Evolutionary conservation across 2,329 filamentous ascomycete genomes (phyloP).

Genomic region (Lojkania enalia): DNA sequence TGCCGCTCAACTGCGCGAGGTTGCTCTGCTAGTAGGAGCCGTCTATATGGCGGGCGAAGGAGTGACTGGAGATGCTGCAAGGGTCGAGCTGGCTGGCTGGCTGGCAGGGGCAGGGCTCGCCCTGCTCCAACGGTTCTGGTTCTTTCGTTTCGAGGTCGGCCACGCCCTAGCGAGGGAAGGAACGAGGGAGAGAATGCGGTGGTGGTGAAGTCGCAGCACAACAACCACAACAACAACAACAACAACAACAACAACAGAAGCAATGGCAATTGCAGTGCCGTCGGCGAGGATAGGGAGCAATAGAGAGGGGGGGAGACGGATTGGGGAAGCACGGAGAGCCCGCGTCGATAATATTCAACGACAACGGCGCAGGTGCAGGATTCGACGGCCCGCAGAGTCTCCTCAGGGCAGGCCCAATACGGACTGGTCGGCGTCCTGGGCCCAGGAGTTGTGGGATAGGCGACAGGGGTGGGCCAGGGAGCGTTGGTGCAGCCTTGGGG

Average conservation of each 20-base stretch:
- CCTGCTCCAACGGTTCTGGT: conserved; percentile 32
- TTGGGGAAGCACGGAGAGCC: conserved; percentile 5
- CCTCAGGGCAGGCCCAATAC: conserved; percentile 8
- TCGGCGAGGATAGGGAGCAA: conserved; percentile 4
- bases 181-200: conserved; percentile 10
- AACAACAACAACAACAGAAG: background rate
- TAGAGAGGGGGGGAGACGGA: conserved; percentile 1
- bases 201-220: background rate
- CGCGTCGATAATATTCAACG: conserved; percentile 19
- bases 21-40: background rate
- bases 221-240: background rate
- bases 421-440: conserved; percentile 4
- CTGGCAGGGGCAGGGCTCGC: conserved; percentile 27
- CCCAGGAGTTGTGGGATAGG: background rate
- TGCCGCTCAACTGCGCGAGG: conserved; percentile 7
- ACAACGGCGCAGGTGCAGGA: conserved; percentile 16
- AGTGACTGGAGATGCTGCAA: conserved; percentile 28
- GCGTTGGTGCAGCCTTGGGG: conserved; percentile 25
- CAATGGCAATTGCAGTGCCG: background rate
- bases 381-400: conserved; percentile 15
- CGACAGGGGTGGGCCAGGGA: conserved; percentile 22
- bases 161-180: conserved; percentile 31
- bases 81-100: conserved; percentile 36
- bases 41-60: conserved; percentile 12
- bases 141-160: conserved; percentile 22